phyloP scores from a whole-genome alignment of 1,139 yeast species.

The Yamadazyma sp. region DNA sequence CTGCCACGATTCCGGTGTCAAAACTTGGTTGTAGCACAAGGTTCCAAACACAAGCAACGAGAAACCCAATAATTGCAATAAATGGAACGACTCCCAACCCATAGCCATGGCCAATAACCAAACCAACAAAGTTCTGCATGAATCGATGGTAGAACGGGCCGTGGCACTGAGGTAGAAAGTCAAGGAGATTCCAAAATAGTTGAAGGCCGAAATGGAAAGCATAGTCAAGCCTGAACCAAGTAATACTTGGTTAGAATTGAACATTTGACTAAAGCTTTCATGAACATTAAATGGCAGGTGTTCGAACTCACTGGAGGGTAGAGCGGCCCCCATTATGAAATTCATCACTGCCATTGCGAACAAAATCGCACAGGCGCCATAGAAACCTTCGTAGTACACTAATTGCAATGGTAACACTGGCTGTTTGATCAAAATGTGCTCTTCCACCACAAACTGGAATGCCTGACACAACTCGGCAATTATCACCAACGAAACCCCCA shows the following conservation, averaged over 20 bases:
- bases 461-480: constrained; percentile 70
- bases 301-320: constrained; percentile 31
- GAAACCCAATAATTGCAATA: constrained; percentile 67
- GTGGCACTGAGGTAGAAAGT: constrained; percentile 73
- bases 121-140: constrained; percentile 72
- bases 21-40: constrained; percentile 68
- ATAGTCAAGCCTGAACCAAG: constrained; percentile 61
- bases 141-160: constrained; percentile 76
- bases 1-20: constrained; percentile 46
- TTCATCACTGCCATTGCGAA: constrained; percentile 45
- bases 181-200: constrained; percentile 70
- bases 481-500: constrained; percentile 62
- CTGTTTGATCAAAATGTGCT: constrained; percentile 56
- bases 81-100: constrained; percentile 75
- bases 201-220: constrained; percentile 72
- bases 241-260: constrained; percentile 41
- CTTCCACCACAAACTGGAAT: constrained; percentile 76
- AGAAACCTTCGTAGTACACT: constrained; percentile 76
- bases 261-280: constrained; percentile 52
- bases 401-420: constrained; percentile 62
- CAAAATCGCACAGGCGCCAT: constrained; percentile 53
- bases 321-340: constrained; percentile 36
- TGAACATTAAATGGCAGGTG: constrained; percentile 57
- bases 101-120: constrained; percentile 73
- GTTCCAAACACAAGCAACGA: constrained; percentile 69